Evolutionary conservation across 495 filamentous ascomycete species (phyloP), one percentile per base, ranked within the genome.

Genomic region (Rusavskia elegans): DNA sequence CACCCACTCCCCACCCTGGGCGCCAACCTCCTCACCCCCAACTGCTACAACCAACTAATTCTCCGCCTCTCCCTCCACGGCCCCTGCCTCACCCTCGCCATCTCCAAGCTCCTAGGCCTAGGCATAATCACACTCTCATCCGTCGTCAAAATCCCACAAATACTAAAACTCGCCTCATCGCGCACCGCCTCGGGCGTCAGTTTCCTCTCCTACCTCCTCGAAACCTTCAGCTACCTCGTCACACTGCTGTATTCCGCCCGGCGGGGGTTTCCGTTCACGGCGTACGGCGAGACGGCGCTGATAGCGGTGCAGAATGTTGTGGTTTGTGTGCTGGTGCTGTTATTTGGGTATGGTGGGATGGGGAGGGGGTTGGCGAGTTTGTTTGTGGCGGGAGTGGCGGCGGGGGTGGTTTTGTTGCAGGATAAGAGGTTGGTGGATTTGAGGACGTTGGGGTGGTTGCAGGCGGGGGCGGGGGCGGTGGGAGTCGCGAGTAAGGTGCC

Each of bases 101-200:
- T 96, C 59, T 93, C 86, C 59, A 97, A 97, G 69, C 85, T 73
- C 13, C 82, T 98, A 45, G 92, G 92, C 40, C 80, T 95, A 53
- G 90, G 80, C 64, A 98, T 97, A 68, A 84, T 98, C 60, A 81
- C 76, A 54, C 84, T 87, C 36, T 87, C 84, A 52, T 77, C 86
- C 30, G 78, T 96, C 58, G 86, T 98, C 70, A 98, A 98, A 71
- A 77, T 98, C 36, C 93, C 93, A 0, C 92, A 98, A 68, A 89
- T 97, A 66, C 63, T 95, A 65, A 95, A 95, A 72, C 80, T 97
- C 44, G 65, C 93, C 59, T 66, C 70, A 56, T 89, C 88, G 39
- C 73, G 78, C 49, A 93, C 87, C 27, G 81, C 87, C 8, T 75
- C 75, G 49, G 92, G 92, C 59, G 75, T 98, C 53, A 86, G 81